Evolutionary conservation across 1,284 basidiomycete species (phyloP).

Genomic region (Rhodotorula sp.): DNA sequence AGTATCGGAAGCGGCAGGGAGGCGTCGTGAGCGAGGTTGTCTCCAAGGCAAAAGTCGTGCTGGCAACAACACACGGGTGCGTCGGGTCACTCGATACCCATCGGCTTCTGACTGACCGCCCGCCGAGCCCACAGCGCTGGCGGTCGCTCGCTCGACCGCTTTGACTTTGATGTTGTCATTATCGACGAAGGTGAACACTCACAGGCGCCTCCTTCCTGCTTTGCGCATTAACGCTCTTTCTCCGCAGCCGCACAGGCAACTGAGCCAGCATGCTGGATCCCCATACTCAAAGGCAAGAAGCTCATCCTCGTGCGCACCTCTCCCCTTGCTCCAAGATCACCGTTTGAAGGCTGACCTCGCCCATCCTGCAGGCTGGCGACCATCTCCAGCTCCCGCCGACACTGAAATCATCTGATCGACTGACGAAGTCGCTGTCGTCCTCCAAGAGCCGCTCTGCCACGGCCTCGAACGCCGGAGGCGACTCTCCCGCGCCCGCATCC

Average conservation of each 20-base stretch:
- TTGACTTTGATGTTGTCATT: conserved; percentile 84
- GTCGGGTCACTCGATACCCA: background rate
- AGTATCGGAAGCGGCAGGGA: conserved; percentile 86
- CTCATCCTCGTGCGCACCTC: conserved; percentile 76
- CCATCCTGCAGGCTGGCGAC: conserved; percentile 50
- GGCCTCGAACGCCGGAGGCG: background rate
- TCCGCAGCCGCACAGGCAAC: conserved; percentile 80
- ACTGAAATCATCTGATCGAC: conserved; percentile 62
- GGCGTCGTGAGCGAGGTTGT: conserved; percentile 79
- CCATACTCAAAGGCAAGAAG: conserved; percentile 83
- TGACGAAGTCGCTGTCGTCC: background rate
- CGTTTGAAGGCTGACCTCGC: too few relatives aligned
- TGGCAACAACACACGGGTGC: conserved; percentile 85
- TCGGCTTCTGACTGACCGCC: conserved; percentile 1
- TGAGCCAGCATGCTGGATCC: conserved; percentile 97
- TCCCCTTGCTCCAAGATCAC: background rate
- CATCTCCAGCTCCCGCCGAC: conserved; percentile 76
- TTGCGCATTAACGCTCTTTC: background rate
- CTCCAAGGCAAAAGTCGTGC: conserved; percentile 74
- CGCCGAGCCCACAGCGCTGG: conserved; percentile 57
- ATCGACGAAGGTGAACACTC: conserved; percentile 69
- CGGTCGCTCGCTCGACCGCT: conserved; percentile 70
- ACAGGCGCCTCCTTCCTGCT: too few relatives aligned
- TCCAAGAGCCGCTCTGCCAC: too few relatives aligned
- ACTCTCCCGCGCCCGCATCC: conserved; percentile 50